A percentile compares a stretch with the other conserved stretches of the same genome.
Evolutionary conservation across 1,284 basidiomycete species (phyloP).

Genomic region (Leccinum fuscescens): DNA sequence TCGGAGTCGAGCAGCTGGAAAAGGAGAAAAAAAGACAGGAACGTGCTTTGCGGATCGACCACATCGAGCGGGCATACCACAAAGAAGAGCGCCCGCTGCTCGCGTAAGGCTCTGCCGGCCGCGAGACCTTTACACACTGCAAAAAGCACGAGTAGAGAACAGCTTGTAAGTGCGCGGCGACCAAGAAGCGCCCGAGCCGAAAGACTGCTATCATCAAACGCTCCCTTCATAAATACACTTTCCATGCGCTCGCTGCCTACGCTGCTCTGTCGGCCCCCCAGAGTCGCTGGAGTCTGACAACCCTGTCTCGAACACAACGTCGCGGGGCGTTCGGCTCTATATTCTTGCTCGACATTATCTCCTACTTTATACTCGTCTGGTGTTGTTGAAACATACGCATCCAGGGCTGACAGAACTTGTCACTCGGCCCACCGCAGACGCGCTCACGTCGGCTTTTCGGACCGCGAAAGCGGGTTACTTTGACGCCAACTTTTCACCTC

Average conservation of each 20-base stretch:
- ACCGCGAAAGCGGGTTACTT: conserved; percentile 80
- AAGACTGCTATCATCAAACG: conserved; percentile 67
- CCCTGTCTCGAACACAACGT: conserved; percentile 58
- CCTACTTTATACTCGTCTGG: conserved; percentile 60
- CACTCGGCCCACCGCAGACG: conserved; percentile 58
- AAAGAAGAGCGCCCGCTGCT: too few relatives aligned
- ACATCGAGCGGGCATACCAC: too few relatives aligned
- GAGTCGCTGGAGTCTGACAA: conserved; percentile 61
- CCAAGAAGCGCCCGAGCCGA: too few relatives aligned
- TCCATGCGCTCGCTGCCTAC: conserved; percentile 74
- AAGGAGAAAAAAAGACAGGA: too few relatives aligned
- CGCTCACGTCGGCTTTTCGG: conserved; percentile 65
- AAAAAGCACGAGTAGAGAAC: too few relatives aligned
- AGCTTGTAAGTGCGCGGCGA: too few relatives aligned
- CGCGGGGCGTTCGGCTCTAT: conserved; percentile 69
- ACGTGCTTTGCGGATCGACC: too few relatives aligned
- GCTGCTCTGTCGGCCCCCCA: conserved; percentile 54
- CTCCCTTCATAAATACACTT: conserved; percentile 77
- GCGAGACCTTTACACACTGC: too few relatives aligned
- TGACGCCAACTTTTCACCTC: conserved; percentile 72
- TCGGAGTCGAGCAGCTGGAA: too few relatives aligned
- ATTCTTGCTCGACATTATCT: conserved; percentile 76
- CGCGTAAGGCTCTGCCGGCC: too few relatives aligned
- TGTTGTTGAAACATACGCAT: conserved; percentile 46
- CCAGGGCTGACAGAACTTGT: conserved; percentile 48